Conservation (phyloP, 805 yeast genomes). For the Ogataea polymorpha region DNA sequence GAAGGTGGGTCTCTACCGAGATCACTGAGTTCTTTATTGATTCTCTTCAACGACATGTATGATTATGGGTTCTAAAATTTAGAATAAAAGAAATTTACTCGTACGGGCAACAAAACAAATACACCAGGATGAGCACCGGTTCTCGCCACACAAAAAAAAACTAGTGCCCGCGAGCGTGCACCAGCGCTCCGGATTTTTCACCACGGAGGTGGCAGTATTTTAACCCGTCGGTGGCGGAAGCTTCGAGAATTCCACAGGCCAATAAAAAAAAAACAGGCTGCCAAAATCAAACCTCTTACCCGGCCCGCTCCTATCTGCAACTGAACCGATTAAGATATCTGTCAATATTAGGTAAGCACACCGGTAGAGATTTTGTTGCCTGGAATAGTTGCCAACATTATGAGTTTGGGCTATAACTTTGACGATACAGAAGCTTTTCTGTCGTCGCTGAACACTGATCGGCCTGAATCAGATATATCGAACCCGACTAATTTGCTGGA, state of each 20-base stretch:
- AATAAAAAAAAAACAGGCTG: slow-evolving; percentile 1
- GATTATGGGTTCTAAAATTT: slow-evolving; percentile 10
- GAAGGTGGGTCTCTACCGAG: slow-evolving; percentile 99
- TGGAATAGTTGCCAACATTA: neutral
- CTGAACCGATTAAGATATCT: neutral
- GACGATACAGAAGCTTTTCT: slow-evolving; percentile 30
- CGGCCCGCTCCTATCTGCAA: neutral
- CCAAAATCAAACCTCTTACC: neutral
- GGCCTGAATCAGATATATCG: neutral
- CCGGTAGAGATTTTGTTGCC: neutral
- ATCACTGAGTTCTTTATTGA: slow-evolving; percentile 92
- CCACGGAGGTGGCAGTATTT: neutral
- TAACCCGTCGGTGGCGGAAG: slow-evolving; percentile 4
- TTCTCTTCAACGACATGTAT: slow-evolving; percentile 87
- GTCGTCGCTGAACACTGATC: slow-evolving; percentile 20
- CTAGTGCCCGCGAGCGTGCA: neutral
- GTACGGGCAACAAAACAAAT: slow-evolving; percentile 11
- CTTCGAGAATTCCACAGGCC: slow-evolving; percentile 10
- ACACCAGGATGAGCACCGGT: neutral
- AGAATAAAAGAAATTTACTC: slow-evolving; percentile 10
- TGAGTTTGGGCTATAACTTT: slow-evolving; percentile 24
- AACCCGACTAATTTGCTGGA: neutral
- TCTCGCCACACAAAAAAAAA: neutral
- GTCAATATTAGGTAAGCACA: neutral
- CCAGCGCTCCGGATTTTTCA: neutral